These are phyloP conservation scores for Cyanophora paradoxa DNA, from an alignment of 78 protist genomes.

Conservation along the genomic window DNA sequence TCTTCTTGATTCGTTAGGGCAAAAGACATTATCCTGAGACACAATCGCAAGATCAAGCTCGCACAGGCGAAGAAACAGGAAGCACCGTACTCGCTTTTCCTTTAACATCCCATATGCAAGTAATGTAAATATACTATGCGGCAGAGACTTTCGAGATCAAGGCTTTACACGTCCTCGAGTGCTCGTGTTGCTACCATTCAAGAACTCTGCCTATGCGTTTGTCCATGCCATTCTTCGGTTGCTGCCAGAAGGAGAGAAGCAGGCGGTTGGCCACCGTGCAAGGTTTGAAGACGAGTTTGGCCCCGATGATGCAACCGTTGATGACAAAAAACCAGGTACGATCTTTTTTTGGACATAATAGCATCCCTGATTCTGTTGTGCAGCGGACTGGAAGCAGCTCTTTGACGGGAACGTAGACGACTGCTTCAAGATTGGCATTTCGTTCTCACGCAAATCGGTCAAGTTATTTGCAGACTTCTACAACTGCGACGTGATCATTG, in stretches of 20 bases:
- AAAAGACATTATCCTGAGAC: no score
- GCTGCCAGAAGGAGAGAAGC: not conserved
- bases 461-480: constrained; percentile 38
- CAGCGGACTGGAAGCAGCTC: constrained; percentile 37
- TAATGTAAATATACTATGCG: no score
- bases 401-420: constrained; percentile 68
- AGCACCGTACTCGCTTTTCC: no score
- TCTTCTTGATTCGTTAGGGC: no score
- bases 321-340: not conserved
- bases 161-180: constrained; percentile 36
- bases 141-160: constrained; percentile 27
- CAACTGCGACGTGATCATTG: constrained; percentile 59
- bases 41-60: no score
- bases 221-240: not conserved
- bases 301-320: not conserved
- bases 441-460: constrained; percentile 27
- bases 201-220: not conserved
- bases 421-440: constrained; percentile 50
- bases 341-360: not conserved
- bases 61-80: no score
- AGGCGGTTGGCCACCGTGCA: not conserved
- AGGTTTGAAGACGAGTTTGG: constrained; percentile 19
- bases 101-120: no score
- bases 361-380: not conserved
- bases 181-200: constrained; percentile 19